Evolutionary conservation across 2,329 filamentous ascomycete species (phyloP), one percentile per base, ranked within the genome.

Genomic region (Exophiala aquamarina): DNA sequence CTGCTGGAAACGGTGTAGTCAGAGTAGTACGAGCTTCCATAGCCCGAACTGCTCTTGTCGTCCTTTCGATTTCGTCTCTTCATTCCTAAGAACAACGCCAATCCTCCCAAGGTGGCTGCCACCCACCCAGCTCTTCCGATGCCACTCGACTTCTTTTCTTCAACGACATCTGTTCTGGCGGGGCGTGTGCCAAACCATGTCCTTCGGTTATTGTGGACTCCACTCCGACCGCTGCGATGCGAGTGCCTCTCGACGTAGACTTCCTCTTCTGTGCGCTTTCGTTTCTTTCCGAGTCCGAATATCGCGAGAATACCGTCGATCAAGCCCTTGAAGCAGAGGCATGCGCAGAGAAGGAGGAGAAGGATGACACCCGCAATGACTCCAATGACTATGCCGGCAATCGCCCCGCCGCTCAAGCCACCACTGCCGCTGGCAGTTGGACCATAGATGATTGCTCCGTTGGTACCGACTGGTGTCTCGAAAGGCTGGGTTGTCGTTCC

Each of bases 311-410:
- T 41, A 5, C 63, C 63, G 23, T 70, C 66, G 18, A 74, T 44
- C 20, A 65, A 57, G 9, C 69, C 66, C 34, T 65, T 70, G 50
- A 69, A 67, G 49, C 72, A 74, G 50, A 67, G 59, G 55, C 68
- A 74, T 42, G 64, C 61, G 54, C 70, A 73, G 18, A 76, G 52
- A 17, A 75, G 61, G 18, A 75, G 55, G 29, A 76, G 57, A 10
- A 75, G 55, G 38, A 74, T 60, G 9, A 73, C 65, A 40, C 70
- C 73, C 1, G 66, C 65, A 44, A 76, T 66, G 14, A 69, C 67
- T 32, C 73, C 73, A 43, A 76, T 73, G 45, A 76, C 73, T 40
- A 76, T 76, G 31, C 73, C 73, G 15, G 73, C 73, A 47, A 76
- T 76, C 1, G 73, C 73, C 17, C 73, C 73, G 14, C 71, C 72